A percentile compares a stretch with the other conserved stretches of the same genome.
phyloP scores from a whole-genome alignment of 495 filamentous ascomycete species.

The Hypoxylon intermedium region DNA sequence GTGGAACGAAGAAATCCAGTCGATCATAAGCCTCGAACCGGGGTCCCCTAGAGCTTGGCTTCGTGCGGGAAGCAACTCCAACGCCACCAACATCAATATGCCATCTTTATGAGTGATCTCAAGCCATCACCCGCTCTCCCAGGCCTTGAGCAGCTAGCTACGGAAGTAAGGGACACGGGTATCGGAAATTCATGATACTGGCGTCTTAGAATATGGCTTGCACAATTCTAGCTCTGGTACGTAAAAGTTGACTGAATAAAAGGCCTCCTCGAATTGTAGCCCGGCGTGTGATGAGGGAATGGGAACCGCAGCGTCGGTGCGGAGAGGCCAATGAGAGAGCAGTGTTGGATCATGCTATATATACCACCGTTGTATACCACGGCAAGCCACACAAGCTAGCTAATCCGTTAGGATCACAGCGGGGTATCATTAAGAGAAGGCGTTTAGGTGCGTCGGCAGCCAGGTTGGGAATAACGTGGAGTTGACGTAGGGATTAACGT shows the following conservation, averaged over 20 bases:
- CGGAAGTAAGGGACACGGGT: constrained; percentile 23
- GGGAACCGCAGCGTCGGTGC: constrained; percentile 33
- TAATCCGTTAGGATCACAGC: not conserved
- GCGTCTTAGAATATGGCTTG: constrained; percentile 18
- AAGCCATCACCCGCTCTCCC: constrained; percentile 27
- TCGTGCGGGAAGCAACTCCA: not conserved
- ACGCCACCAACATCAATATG: constrained; percentile 11
- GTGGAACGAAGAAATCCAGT: constrained; percentile 18
- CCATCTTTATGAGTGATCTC: not conserved
- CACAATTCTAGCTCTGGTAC: constrained; percentile 13
- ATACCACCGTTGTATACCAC: too few relatives aligned
- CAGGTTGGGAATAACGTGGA: constrained; percentile 32
- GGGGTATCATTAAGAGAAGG: constrained; percentile 27
- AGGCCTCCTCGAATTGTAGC: constrained; percentile 18
- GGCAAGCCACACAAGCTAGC: constrained; percentile 33
- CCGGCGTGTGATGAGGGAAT: constrained; percentile 30
- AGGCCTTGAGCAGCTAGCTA: constrained; percentile 21
- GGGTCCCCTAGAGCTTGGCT: constrained; percentile 5
- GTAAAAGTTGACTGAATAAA: constrained; percentile 1
- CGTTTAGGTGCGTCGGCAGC: too few relatives aligned
- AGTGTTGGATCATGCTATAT: constrained; percentile 10
- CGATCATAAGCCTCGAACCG: constrained; percentile 22
- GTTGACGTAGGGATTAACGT: constrained; percentile 26
- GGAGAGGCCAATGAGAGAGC: constrained; percentile 30
- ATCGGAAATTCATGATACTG: constrained; percentile 28